phyloP scores from a whole-genome alignment of 345 rosid species.

The Theobroma cacao region DNA sequence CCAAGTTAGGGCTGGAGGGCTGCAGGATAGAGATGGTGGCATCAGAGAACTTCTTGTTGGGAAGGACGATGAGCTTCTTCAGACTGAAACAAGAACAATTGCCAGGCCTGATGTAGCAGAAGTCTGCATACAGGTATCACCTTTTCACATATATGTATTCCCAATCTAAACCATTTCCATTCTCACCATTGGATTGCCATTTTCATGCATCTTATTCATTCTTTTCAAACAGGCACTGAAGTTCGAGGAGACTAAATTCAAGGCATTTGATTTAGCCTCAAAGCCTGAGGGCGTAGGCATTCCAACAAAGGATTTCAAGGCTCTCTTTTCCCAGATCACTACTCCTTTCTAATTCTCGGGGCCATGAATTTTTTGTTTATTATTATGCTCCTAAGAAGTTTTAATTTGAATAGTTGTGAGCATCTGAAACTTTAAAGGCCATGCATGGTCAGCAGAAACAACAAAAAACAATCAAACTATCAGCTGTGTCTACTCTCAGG shows the following conservation, averaged over 20 bases:
- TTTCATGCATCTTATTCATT: slow-evolving; percentile 3
- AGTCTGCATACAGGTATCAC: slow-evolving; percentile 18
- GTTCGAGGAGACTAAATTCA: slow-evolving; percentile 68
- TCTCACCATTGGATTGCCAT: neutral
- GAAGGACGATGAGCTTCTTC: slow-evolving; percentile 92
- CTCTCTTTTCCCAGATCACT: slow-evolving; percentile 65
- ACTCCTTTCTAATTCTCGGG: slow-evolving; percentile 47
- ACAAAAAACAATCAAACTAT: neutral
- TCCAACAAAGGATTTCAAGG: slow-evolving; percentile 86
- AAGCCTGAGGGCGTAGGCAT: slow-evolving; percentile 82
- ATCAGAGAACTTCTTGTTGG: slow-evolving; percentile 76
- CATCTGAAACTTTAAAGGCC: neutral
- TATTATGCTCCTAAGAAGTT: neutral
- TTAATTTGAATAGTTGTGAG: neutral
- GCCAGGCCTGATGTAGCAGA: slow-evolving; percentile 78
- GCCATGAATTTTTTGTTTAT: neutral
- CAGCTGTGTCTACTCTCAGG: neutral
- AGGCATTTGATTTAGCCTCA: slow-evolving; percentile 92
- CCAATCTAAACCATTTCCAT: neutral
- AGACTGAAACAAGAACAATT: slow-evolving; percentile 74
- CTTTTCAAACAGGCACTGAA: slow-evolving; percentile 56
- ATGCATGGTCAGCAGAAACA: neutral
- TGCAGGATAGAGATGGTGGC: slow-evolving; percentile 92
- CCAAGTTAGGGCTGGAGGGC: slow-evolving; percentile 81
- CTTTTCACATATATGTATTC: neutral